Conservation (phyloP, 164 flowering plant genomes). For the Litsea cubeba region DNA sequence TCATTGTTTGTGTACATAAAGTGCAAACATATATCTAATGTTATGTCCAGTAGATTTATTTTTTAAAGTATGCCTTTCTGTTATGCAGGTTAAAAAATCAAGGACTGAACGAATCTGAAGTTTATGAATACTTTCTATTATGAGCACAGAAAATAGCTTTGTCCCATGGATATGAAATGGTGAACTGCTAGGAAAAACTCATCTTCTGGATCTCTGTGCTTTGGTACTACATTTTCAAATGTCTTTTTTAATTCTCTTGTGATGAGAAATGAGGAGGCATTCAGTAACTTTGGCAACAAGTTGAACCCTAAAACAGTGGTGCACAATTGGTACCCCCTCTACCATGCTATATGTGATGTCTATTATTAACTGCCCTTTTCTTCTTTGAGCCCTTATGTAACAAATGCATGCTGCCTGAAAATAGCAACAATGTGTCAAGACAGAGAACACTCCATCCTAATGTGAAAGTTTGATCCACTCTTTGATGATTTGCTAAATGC, state of each 20-base stretch:
- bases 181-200: constrained; percentile 57
- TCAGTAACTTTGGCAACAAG: constrained; percentile 68
- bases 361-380: background rate
- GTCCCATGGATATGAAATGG: constrained; percentile 72
- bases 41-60: too few species aligned
- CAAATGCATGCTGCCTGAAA: background rate
- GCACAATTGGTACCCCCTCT: constrained; percentile 62
- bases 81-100: constrained; percentile 52
- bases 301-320: constrained; percentile 69
- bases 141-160: constrained; percentile 75
- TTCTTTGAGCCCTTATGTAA: background rate
- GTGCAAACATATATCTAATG: too few species aligned
- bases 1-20: too few species aligned
- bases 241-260: background rate
- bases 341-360: background rate
- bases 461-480: background rate
- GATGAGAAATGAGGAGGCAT: constrained; percentile 78
- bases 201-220: background rate
- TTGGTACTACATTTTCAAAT: background rate
- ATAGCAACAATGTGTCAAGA: too few species aligned
- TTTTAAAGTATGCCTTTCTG: background rate
- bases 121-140: constrained; percentile 76
- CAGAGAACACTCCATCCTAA: background rate
- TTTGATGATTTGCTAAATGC: too few species aligned
- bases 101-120: constrained; percentile 42